Evolutionary conservation across 805 yeast species (phyloP).

Genomic region (Metschnikowia continentalis): DNA sequence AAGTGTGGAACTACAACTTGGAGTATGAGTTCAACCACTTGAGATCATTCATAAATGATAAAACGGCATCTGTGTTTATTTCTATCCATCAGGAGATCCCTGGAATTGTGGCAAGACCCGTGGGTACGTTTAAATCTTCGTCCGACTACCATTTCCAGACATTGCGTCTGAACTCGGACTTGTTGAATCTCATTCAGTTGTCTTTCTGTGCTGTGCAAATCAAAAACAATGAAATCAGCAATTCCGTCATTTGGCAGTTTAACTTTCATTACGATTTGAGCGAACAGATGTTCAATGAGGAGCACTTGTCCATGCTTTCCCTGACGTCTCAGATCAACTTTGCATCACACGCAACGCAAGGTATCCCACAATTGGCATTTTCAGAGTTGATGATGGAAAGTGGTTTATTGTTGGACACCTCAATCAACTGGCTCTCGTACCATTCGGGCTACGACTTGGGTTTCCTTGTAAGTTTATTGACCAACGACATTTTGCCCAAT

Average conservation of each 20-base stretch:
- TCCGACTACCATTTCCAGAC: constrained; percentile 96
- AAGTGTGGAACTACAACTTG: constrained; percentile 71
- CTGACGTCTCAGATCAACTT: constrained; percentile 81
- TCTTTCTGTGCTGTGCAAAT: constrained; percentile 38
- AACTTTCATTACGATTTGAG: constrained; percentile 79
- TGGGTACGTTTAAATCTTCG: constrained; percentile 85
- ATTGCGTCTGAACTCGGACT: constrained; percentile 83
- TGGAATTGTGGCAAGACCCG: constrained; percentile 93
- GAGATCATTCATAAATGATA: constrained; percentile 54
- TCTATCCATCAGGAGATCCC: constrained; percentile 90
- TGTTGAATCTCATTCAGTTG: constrained; percentile 79
- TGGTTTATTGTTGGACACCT: constrained; percentile 71
- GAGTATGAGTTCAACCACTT: constrained; percentile 62
- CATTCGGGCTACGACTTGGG: constrained; percentile 96
- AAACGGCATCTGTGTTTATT: constrained; percentile 44
- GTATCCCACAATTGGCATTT: constrained; percentile 75
- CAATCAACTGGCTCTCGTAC: constrained; percentile 83
- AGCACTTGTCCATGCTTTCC: constrained; percentile 71
- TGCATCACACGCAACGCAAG: constrained; percentile 64
- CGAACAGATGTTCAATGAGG: constrained; percentile 81
- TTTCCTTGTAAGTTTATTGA: constrained; percentile 71
- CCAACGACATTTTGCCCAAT: constrained; percentile 72
- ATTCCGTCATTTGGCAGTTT: constrained; percentile 90
- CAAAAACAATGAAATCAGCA: constrained; percentile 45
- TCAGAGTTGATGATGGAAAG: constrained; percentile 82